These are phyloP conservation scores for Arthroderma sp. DNA, from an alignment of 2,329 filamentous ascomycete genomes.

Conservation along the genomic window DNA sequence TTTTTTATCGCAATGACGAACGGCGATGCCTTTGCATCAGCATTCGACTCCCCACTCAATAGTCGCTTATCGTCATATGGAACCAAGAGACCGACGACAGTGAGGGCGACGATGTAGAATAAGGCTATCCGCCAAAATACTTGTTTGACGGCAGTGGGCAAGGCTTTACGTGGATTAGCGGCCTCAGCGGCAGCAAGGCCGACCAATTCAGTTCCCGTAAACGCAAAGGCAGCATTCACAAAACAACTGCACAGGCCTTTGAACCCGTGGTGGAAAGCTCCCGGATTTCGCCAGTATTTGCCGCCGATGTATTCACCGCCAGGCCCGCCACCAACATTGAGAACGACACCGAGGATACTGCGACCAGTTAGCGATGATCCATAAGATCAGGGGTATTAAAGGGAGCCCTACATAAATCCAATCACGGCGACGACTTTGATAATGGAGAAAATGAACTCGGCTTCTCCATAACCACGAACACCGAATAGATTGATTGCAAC, in stretches of 20 bases:
- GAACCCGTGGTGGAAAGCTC: slow-evolving; percentile 45
- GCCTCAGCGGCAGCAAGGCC: slow-evolving; percentile 45
- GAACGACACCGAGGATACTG: slow-evolving; percentile 51
- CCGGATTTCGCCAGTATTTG: slow-evolving; percentile 52
- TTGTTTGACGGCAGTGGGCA: slow-evolving; percentile 41
- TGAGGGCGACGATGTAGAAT: slow-evolving; percentile 44
- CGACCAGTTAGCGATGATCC: slow-evolving; percentile 23
- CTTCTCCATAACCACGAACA: slow-evolving; percentile 35
- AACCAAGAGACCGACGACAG: slow-evolving; percentile 48
- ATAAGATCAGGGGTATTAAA: background rate
- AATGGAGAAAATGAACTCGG: slow-evolving; percentile 39
- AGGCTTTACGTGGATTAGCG: slow-evolving; percentile 37
- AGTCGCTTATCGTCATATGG: slow-evolving; percentile 51
- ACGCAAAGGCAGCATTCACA: slow-evolving; percentile 25
- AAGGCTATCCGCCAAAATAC: slow-evolving; percentile 43
- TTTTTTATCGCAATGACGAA: slow-evolving; percentile 60
- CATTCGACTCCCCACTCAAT: slow-evolving; percentile 42
- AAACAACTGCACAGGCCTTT: slow-evolving; percentile 50
- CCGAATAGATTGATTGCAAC: slow-evolving; percentile 49
- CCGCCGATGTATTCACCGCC: slow-evolving; percentile 50
- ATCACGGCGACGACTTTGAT: slow-evolving; percentile 39
- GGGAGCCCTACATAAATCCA: slow-evolving; percentile 40
- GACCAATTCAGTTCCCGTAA: slow-evolving; percentile 35
- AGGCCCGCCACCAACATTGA: slow-evolving; percentile 53
- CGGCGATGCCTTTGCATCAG: slow-evolving; percentile 57